phyloP scores from a whole-genome alignment of 164 flowering plant species.

The Tinospora cordifolia region DNA sequence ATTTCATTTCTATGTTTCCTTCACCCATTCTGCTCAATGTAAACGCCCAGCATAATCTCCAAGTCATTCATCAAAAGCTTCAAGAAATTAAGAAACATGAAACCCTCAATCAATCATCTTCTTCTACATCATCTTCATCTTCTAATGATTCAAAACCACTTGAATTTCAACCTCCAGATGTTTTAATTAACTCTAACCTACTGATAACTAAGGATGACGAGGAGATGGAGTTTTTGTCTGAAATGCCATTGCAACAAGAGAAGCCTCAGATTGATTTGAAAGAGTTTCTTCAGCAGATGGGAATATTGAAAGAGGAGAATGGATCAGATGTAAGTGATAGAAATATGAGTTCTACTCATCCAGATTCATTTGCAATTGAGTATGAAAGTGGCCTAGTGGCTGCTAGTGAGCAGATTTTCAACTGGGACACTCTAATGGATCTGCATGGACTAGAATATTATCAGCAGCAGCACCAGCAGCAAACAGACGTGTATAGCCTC shows the following conservation, averaged over 20 bases:
- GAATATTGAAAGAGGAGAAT: slow-evolving; percentile 53
- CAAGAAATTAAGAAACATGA: slow-evolving; percentile 64
- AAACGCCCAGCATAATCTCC: slow-evolving; percentile 82
- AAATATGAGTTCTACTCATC: slow-evolving; percentile 9
- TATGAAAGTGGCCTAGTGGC: slow-evolving; percentile 21
- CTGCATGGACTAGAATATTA: slow-evolving; percentile 35
- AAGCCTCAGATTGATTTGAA: slow-evolving; percentile 85
- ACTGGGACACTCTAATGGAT: slow-evolving; percentile 67
- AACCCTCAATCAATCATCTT: slow-evolving; percentile 14
- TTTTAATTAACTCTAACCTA: slow-evolving; percentile 8
- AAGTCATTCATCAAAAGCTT: slow-evolving; percentile 85
- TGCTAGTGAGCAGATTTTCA: slow-evolving; percentile 30
- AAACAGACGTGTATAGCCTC: slow-evolving; percentile 20
- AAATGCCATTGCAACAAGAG: slow-evolving; percentile 24
- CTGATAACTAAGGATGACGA: slow-evolving; percentile 17
- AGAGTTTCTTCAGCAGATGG: slow-evolving; percentile 87
- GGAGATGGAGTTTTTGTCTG: slow-evolving; percentile 20
- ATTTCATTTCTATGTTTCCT: slow-evolving; percentile 69
- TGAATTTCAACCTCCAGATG: slow-evolving; percentile 6
- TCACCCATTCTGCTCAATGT: slow-evolving; percentile 66
- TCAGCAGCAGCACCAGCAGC: slow-evolving; percentile 22
- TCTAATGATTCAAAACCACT: slow-evolving; percentile 22
- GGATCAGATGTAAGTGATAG: slow-evolving; percentile 19
- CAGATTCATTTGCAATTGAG: slow-evolving; percentile 24
- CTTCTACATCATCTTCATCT: slow-evolving; percentile 25